Evolutionary conservation across 148 eudicot genomes (phyloP), one percentile per base, ranked within the genome.

Genomic region (Vaccinium corymbosum): DNA sequence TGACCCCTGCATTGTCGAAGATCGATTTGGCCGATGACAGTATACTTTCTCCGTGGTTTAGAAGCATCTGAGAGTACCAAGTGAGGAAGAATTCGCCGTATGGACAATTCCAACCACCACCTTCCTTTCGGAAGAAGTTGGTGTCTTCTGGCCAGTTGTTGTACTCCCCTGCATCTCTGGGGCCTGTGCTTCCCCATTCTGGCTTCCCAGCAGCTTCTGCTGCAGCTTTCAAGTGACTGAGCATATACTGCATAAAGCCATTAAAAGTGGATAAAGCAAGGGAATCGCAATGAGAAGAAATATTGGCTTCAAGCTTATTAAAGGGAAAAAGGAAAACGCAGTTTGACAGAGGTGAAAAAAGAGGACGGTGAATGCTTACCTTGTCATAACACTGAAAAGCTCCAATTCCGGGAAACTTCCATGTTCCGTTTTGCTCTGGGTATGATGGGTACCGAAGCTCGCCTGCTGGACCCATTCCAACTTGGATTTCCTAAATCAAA

Each of bases 71-170:
- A 29, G 97, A 97, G 84, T 94, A 97, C 99, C 99, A 97, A 10
- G 86, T 79, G 38, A 97, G 99, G 95, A 97, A 97, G 89, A 94
- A 97, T 79, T 97, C 97, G 7, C 99, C 99, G 15, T 94, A 97
- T 0, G 87, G 86, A 56, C 90, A 82, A 84, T 72, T 89, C 97
- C 97, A 97, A 0, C 99, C 99, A 4, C 97, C 97, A 2, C 88
- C 88, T 85, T 97, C 99, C 80, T 88, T 97, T 2, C 89, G 82
- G 89, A 97, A 97, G 87, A 94, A 94, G 46, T 89, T 88, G 35
- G 99, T 94, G 89, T 97, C 99, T 88, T 97, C 98, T 0, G 99
- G 99, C 99, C 99, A 97, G 80, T 93, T 97, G 91, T 94, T 97
- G 85, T 97, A 97, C 0, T 92, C 42, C 46, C 99, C 99, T 0